Evolutionary conservation across 768 basidiomycete species (phyloP), one percentile per base, ranked within the genome.

Genomic region (Suillus spraguei): DNA sequence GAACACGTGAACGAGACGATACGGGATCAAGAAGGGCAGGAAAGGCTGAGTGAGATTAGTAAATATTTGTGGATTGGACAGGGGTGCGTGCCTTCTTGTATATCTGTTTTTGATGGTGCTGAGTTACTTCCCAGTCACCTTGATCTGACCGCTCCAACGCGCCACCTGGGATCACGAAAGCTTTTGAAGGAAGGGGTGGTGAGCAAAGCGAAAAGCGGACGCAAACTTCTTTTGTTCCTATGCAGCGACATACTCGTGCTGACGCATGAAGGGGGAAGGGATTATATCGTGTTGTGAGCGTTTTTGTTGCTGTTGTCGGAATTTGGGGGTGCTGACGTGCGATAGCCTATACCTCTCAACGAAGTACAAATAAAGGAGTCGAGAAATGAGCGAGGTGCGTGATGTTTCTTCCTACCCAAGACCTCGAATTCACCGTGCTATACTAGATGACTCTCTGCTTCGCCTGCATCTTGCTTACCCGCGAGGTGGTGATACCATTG

Each of bases 181-280:
- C 81, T 99, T 11, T 64, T 97, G 38, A 92, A 87, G 65, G 91
- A 98, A 71, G 95, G 95, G 0, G 64, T 81, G 3, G 72, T 97
- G 13, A 77, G 80, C 67, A 99, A 99, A 73, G 83, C 91, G 1
- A 95, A 92, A 78, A 95, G 94, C 64, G 89, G 92, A 4, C 80
- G 91, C 59, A 92, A 86, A 71, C 75, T 98, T 52, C 82, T 87
- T 46, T 85, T 82, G 7, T 88, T 95, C 75, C 75, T 99, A 65
- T 98, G 95, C 70, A 97, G 85, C 70, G 97, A 98, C 71, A 91
- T 97, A 47, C 74, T 98, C 54, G 87, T 98, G 4, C 80, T 99
- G 62, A 89, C 94, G 22, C 93, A 95, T 67, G 88, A 87, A 38
- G 74, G 76, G 84, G 84, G 33, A 86, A 83, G 65, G 87, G 86